Conservation (phyloP, 2,329 filamentous ascomycete genomes). For the Rhynchosporium graminicola region DNA sequence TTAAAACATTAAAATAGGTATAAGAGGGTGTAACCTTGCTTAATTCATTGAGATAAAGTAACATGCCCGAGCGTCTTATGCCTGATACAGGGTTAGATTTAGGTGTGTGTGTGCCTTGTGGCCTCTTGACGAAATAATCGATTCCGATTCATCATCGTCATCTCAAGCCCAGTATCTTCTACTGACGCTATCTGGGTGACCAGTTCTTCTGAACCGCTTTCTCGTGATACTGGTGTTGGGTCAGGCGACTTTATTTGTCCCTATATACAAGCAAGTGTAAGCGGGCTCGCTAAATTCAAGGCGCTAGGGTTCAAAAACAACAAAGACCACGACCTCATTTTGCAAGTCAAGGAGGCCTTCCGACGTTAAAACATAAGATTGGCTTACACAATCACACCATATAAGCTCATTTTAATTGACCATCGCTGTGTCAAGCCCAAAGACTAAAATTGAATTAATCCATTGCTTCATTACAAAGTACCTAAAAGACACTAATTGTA, state of each 20-base stretch:
- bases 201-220: too few relatives aligned
- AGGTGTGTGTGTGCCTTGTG: too few relatives aligned
- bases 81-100: too few relatives aligned
- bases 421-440: neutral
- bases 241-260: neutral
- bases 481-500: neutral
- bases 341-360: too few relatives aligned
- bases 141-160: neutral
- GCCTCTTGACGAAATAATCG: too few relatives aligned
- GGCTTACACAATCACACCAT: too few relatives aligned
- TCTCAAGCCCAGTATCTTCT: neutral
- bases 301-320: neutral
- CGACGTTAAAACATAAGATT: too few relatives aligned
- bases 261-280: neutral
- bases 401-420: neutral
- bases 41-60: too few relatives aligned
- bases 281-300: conserved; percentile 6
- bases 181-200: too few relatives aligned
- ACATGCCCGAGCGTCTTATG: too few relatives aligned
- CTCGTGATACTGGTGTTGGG: neutral
- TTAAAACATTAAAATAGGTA: too few relatives aligned
- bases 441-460: neutral
- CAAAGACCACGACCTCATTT: neutral
- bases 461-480: neutral
- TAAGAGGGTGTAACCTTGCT: too few relatives aligned